Percentiles rank a stretch among this genome's conserved stretches.
Evolutionary conservation across 73 alveolate species (phyloP).

Genomic region (Breviolum minutum): DNA sequence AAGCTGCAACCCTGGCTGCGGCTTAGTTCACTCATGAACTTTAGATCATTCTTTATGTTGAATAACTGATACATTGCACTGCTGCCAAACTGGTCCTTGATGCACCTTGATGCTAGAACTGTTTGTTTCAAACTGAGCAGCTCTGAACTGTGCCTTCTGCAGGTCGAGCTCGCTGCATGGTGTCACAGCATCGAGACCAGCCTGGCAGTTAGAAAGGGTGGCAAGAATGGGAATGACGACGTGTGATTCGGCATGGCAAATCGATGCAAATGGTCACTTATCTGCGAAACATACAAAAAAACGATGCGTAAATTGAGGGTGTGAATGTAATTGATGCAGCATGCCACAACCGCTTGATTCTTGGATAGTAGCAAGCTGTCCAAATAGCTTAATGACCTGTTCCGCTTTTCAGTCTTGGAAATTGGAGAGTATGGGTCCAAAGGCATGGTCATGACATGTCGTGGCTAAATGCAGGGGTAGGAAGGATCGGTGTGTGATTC

Average conservation of each 20-base stretch:
- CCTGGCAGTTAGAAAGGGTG: not conserved
- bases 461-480: no score
- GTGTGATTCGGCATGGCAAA: no score
- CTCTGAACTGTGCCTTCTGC: constrained; percentile 31
- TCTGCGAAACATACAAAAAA: not conserved
- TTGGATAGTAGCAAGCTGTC: no score
- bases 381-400: no score
- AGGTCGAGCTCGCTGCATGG: constrained; percentile 26
- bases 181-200: constrained; percentile 45
- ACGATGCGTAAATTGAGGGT: not conserved
- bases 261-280: not conserved
- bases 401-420: no score
- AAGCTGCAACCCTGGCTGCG: no score
- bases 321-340: not conserved
- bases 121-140: not conserved
- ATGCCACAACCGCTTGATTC: no score
- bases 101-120: not conserved
- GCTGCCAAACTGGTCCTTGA: not conserved
- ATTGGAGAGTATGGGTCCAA: no score
- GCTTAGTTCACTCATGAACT: no score
- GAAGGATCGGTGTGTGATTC: no score
- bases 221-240: no score
- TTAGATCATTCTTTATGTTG: not conserved
- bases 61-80: not conserved
- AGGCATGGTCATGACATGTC: no score